Evolutionary conservation across 2,329 filamentous ascomycete species (phyloP).

Genomic region (Truncatella angustata): DNA sequence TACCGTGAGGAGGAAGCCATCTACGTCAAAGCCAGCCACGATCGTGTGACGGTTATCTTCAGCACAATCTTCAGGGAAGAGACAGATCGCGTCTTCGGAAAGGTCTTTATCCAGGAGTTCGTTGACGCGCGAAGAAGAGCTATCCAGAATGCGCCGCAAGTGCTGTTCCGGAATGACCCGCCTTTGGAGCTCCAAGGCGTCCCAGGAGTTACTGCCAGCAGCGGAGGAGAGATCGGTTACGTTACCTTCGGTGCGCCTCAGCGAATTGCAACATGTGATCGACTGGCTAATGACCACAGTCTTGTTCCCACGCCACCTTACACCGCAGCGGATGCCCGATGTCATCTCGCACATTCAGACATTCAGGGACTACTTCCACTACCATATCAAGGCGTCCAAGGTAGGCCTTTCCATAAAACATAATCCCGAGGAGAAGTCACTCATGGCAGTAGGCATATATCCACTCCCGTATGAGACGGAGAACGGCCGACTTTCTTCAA

Average conservation of each 20-base stretch:
- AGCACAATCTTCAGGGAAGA: constrained; percentile 97
- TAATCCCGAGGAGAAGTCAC: not conserved
- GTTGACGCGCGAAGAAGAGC: constrained; percentile 92
- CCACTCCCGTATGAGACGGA: constrained; percentile 94
- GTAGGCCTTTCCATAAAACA: constrained; percentile 32
- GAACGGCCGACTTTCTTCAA: constrained; percentile 97
- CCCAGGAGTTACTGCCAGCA: constrained; percentile 73
- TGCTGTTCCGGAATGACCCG: constrained; percentile 92
- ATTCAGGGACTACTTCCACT: constrained; percentile 99
- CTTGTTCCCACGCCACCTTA: constrained; percentile 92
- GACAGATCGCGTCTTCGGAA: constrained; percentile 95
- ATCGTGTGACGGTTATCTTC: constrained; percentile 98
- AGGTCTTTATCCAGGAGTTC: constrained; percentile 98
- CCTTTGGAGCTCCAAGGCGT: constrained; percentile 88
- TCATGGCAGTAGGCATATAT: constrained; percentile 85
- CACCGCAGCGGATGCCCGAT: constrained; percentile 83
- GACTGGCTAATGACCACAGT: constrained; percentile 55
- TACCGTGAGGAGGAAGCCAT: constrained; percentile 99
- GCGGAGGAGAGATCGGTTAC: constrained; percentile 88
- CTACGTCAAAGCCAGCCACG: constrained; percentile 96
- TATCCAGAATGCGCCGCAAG: constrained; percentile 97
- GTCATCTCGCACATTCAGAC: constrained; percentile 99
- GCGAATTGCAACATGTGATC: too few relatives aligned
- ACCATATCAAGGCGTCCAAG: constrained; percentile 99
- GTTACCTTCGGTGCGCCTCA: constrained; percentile 83